Evolutionary conservation across 345 rosid genomes (phyloP).

Genomic region (Eucalyptus guilfoylei): DNA sequence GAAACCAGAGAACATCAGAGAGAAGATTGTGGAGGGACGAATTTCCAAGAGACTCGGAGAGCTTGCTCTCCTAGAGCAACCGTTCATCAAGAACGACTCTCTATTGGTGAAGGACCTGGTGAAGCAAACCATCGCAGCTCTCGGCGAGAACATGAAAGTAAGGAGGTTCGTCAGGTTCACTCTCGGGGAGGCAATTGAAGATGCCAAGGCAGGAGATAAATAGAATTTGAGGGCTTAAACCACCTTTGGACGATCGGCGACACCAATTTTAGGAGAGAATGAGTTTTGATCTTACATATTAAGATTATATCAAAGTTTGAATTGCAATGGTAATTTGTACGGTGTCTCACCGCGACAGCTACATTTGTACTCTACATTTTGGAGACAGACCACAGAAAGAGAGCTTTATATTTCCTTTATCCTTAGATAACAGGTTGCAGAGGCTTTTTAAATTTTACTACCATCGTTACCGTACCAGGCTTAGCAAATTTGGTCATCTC

Average conservation of each 20-base stretch:
- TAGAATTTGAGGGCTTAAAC: neutral
- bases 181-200: slow-evolving; percentile 52
- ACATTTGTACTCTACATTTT: neutral
- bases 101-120: slow-evolving; percentile 70
- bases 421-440: neutral
- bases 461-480: neutral
- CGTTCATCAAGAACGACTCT: slow-evolving; percentile 62
- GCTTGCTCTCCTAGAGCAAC: slow-evolving; percentile 70
- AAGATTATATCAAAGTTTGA: neutral
- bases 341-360: neutral
- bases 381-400: neutral
- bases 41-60: slow-evolving; percentile 80
- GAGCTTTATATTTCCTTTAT: neutral
- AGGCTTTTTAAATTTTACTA: neutral
- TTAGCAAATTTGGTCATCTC: neutral
- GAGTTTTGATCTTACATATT: neutral
- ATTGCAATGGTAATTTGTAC: neutral
- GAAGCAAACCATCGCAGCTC: slow-evolving; percentile 75
- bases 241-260: neutral
- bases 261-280: neutral
- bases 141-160: slow-evolving; percentile 88
- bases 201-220: slow-evolving; percentile 2
- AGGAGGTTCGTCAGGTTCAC: slow-evolving; percentile 58
- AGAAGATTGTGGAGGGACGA: slow-evolving; percentile 83
- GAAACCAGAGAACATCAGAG: slow-evolving; percentile 85